phyloP scores from a whole-genome alignment of 345 rosid genomes.

The Euphorbia peplus region DNA sequence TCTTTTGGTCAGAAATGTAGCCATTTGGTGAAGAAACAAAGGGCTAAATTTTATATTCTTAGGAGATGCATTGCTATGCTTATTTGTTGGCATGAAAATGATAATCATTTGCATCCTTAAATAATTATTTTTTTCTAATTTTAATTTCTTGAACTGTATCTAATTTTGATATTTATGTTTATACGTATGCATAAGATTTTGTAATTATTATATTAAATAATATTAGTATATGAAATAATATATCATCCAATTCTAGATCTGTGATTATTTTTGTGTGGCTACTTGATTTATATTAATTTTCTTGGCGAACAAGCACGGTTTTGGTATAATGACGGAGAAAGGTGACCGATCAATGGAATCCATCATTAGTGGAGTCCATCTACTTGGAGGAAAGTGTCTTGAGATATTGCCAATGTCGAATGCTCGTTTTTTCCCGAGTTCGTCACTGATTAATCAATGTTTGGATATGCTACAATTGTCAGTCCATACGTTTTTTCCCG shows the following conservation, averaged over 20 bases:
- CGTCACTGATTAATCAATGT: too few species aligned
- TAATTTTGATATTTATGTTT: background rate
- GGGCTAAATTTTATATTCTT: conserved; percentile 72
- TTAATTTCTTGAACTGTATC: background rate
- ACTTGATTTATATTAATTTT: background rate
- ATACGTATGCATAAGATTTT: background rate
- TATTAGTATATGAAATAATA: too few species aligned
- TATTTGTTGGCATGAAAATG: conserved; percentile 60
- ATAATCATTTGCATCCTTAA: background rate
- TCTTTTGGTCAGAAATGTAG: conserved; percentile 66
- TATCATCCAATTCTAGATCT: background rate
- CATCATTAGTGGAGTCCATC: too few species aligned
- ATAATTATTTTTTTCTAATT: background rate
- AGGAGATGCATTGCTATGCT: conserved; percentile 81
- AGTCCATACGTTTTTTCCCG: too few species aligned
- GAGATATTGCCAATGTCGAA: too few species aligned
- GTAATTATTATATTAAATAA: too few species aligned
- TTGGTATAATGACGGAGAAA: background rate
- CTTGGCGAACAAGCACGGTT: background rate
- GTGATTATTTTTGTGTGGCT: background rate
- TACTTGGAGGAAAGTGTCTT: too few species aligned
- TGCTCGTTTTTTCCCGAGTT: too few species aligned
- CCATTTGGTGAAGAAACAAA: conserved; percentile 73
- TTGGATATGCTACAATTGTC: too few species aligned
- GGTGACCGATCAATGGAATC: too few species aligned